Base-by-base conservation (phyloP, 208 protist genomes). In the Kentomonas sorsogonicus region DNA sequence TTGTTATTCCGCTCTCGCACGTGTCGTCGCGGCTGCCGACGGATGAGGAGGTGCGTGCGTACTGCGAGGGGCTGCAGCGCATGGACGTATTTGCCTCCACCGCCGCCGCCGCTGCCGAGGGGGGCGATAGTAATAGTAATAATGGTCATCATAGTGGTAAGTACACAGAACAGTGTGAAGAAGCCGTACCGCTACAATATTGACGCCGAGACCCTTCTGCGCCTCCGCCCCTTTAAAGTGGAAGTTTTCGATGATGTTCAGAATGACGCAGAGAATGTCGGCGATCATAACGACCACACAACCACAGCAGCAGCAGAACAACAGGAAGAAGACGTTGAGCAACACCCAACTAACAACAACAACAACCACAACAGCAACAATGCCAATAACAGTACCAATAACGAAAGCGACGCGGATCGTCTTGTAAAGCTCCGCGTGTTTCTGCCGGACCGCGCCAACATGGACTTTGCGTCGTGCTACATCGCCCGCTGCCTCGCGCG, bases 301-400 rank as follows among this genome's bases (percentile, higher is more conserved):
- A 41, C 11, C 16, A 41, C 11, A 18, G 16, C 11, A 16, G 38
- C 11, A 11, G 16, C 11, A 41, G 16, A 41, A 41, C 13, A 41
- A 41, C 13, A 16, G 38, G 38, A 41, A 41, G 38, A 41, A 16
- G 38, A 41, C 11, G 38, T 18, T 18, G 38, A 41, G 16, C 13
- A 41, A 41, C 16, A 48, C 43, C n/a, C 6, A 48, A 48, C 16
- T 27, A 20, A 48, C 16, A 9, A 48, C 10, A 48, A 48, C 6
- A 48, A 48, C 10, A 6, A 48, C 22, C 16, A 48, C 16, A 48
- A 48, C 11, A 48, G 25, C 10, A 48, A 48, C 22, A 48, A 9
- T 25, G 25, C 22, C 43, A 23, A 48, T 48, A 6, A 23, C 25
- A 48, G 25, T 48, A 48, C 38, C 25, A 48, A 48, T 48, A 48